phyloP scores from a whole-genome alignment of 1,284 basidiomycete species.

The Mrakiaceae sp. region DNA sequence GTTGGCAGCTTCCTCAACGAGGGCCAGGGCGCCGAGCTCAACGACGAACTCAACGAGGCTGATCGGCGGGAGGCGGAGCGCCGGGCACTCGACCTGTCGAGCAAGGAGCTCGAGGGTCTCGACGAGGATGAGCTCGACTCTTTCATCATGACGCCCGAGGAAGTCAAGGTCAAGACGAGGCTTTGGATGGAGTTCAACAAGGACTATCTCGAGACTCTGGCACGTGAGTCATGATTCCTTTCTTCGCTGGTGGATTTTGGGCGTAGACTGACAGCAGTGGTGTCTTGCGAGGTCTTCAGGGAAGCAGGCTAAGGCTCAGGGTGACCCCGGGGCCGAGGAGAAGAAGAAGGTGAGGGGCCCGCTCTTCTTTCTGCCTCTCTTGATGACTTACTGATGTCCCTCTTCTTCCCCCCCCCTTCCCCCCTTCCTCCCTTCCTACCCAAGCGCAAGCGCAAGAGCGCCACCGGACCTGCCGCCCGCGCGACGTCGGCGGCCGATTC shows the following conservation, averaged over 20 bases:
- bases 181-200: constrained; percentile 95
- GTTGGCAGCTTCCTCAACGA: neutral
- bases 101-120: constrained; percentile 48
- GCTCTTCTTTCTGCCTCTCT: neutral
- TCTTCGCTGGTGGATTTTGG: constrained; percentile 16
- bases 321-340: constrained; percentile 39
- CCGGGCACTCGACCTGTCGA: constrained; percentile 14
- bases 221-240: constrained; percentile 45
- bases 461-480: constrained; percentile 42
- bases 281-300: constrained; percentile 38
- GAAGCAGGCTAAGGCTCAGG: constrained; percentile 51
- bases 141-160: constrained; percentile 71
- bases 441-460: constrained; percentile 54
- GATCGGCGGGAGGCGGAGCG: constrained; percentile 16
- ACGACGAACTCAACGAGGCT: constrained; percentile 21
- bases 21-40: constrained; percentile 16
- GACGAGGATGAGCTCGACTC: constrained; percentile 88
- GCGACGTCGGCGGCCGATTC: constrained; percentile 68
- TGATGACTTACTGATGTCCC: constrained; percentile 19
- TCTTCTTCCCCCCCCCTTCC: constrained; percentile 13
- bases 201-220: constrained; percentile 82
- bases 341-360: constrained; percentile 33
- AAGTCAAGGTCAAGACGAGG: constrained; percentile 80
- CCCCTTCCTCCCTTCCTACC: constrained; percentile 19
- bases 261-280: neutral